Base-by-base conservation (phyloP, 768 basidiomycete genomes). In the Mycena indigotica region DNA sequence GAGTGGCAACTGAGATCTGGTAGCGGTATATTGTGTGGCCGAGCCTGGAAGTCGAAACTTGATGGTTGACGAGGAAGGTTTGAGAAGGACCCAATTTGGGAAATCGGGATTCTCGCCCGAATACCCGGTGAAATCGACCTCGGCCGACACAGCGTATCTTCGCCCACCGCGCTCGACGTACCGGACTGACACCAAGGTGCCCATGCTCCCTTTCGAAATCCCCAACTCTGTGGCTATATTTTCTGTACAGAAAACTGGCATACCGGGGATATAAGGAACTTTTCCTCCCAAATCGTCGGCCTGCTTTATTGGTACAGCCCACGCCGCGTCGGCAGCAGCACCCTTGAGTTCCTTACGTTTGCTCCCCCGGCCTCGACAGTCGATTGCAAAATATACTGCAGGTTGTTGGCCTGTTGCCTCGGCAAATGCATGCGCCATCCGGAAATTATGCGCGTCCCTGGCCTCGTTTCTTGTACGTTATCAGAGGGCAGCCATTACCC, bases 141-240 rank as follows among this genome's bases (percentile, higher is more conserved):
- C 50, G 16, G 59, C 59, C 16, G 59, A 60, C 24, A 60, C 44
- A 5, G 59, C 39, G 30, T 60, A 60, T 26, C 49, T 26, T 16
- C 59, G 53, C 5, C 50, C 41, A 3, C 46, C 32, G 15, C 16
- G 26, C 21, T 60, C 59, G n/a, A 29, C 44, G 35, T 50, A 60
- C 16, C 29, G 45, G 19, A 60, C 41, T 1, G 39, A 41, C 2
- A 60, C 45, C 15, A 60, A 51, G 35, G 54, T 59, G 4, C 58
- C 53, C 30, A 53, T 40, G 24, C 46, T 54, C 3, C 58, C 58
- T 25, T 59, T 59, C 10, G 58, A 59, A 16, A 59, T 38, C 15
- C 58, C 58, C 16, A 59, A 40, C 38, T 59, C 58, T 15, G 58
- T 59, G 8, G 55, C 55, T 35, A 56, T 54, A 26, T 54, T 56